These are phyloP conservation scores for Diaporthe helianthi DNA, from an alignment of 2,329 filamentous ascomycete genomes.

Conservation along the genomic window DNA sequence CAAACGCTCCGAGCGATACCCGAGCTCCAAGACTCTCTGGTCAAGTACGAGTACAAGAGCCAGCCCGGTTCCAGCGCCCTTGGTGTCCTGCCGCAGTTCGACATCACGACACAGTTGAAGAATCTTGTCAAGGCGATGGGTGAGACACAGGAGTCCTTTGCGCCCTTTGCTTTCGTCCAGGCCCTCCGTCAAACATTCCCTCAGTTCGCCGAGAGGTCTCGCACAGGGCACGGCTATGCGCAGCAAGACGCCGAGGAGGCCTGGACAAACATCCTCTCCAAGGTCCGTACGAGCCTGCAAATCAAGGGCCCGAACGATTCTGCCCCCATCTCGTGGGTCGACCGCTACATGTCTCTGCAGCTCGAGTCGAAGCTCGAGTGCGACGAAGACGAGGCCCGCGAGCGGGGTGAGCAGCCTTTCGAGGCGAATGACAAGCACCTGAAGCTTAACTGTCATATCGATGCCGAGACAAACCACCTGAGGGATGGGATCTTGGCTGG, in stretches of 20 bases:
- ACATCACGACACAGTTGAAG: slow-evolving; percentile 79
- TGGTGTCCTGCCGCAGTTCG: slow-evolving; percentile 59
- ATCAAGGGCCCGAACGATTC: slow-evolving; percentile 60
- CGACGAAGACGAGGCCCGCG: slow-evolving; percentile 79
- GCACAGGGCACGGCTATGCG: slow-evolving; percentile 84
- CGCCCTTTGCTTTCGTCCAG: slow-evolving; percentile 82
- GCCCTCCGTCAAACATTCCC: slow-evolving; percentile 82
- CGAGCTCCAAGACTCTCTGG: slow-evolving; percentile 83
- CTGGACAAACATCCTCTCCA: slow-evolving; percentile 92
- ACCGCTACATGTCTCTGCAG: slow-evolving; percentile 86
- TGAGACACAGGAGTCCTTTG: slow-evolving; percentile 85
- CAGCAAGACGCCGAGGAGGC: slow-evolving; percentile 99
- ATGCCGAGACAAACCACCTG: slow-evolving; percentile 84
- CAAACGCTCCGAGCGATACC: slow-evolving; percentile 89
- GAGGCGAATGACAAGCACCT: slow-evolving; percentile 77
- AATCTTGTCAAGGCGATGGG: slow-evolving; percentile 90
- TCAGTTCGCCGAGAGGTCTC: slow-evolving; percentile 90
- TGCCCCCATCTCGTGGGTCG: slow-evolving; percentile 75
- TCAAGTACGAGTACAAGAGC: slow-evolving; percentile 64
- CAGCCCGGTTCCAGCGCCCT: slow-evolving; percentile 36
- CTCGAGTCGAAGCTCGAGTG: slow-evolving; percentile 83
- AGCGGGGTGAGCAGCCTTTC: slow-evolving; percentile 74
- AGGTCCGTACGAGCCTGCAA: slow-evolving; percentile 79
- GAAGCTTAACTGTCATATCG: slow-evolving; percentile 97
- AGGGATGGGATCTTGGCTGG: slow-evolving; percentile 85